Percentiles rank a stretch among this genome's conserved stretches.
These are phyloP conservation scores for Trametes punicea DNA, from an alignment of 768 basidiomycete genomes.

Conservation along the genomic window DNA sequence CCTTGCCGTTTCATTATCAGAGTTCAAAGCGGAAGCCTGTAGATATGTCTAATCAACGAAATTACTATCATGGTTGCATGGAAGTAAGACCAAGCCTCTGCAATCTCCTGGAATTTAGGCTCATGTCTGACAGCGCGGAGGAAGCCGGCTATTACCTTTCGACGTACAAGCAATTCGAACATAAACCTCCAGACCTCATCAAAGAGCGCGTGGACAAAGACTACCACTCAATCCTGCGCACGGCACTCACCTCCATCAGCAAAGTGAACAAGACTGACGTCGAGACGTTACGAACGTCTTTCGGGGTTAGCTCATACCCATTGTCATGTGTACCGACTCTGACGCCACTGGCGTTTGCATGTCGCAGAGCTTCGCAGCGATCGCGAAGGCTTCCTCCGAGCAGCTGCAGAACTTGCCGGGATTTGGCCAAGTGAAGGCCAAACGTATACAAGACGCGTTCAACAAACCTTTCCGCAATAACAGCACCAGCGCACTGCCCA, in stretches of 20 bases:
- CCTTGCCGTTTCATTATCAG: neutral
- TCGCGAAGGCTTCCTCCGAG: constrained; percentile 68
- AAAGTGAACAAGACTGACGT: constrained; percentile 99
- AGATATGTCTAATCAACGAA: constrained; percentile 89
- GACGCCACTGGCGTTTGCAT: neutral
- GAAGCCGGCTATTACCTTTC: constrained; percentile 91
- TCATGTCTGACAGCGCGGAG: constrained; percentile 55
- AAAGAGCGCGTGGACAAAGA: constrained; percentile 93
- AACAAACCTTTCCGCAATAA: constrained; percentile 80
- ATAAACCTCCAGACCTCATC: constrained; percentile 89
- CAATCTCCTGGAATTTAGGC: neutral
- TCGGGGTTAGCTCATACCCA: constrained; percentile 64
- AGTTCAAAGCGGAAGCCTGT: neutral
- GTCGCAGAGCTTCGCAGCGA: constrained; percentile 78
- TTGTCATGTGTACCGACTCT: neutral
- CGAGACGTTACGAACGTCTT: constrained; percentile 84
- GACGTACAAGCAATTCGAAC: constrained; percentile 91
- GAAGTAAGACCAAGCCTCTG: constrained; percentile 50
- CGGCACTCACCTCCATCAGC: constrained; percentile 81
- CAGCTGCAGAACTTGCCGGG: constrained; percentile 84
- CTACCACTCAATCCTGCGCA: constrained; percentile 76
- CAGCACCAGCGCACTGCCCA: constrained; percentile 46
- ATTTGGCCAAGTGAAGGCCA: constrained; percentile 91
- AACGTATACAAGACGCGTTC: constrained; percentile 87
- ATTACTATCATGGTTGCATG: constrained; percentile 91